Percentiles rank a stretch among this genome's conserved stretches.
Evolutionary conservation across 2,329 filamentous ascomycete genomes (phyloP).

Genomic region (Fusarium proliferatum): DNA sequence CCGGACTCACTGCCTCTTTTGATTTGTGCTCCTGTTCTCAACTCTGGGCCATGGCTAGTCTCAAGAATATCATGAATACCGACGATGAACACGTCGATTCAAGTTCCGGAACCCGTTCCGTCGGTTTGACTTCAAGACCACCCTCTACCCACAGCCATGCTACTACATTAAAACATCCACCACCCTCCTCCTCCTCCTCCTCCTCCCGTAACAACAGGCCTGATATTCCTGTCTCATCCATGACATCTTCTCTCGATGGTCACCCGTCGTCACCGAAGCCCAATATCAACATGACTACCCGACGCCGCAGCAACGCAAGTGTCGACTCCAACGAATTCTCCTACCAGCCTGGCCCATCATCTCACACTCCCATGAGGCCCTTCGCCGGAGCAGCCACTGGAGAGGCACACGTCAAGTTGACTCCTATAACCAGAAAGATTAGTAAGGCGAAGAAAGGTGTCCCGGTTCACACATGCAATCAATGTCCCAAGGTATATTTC

Average conservation of each 20-base stretch:
- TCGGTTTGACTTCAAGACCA: constrained; percentile 52
- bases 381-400: constrained; percentile 49
- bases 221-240: constrained; percentile 48
- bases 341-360: constrained; percentile 45
- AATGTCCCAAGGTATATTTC: constrained; percentile 61
- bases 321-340: constrained; percentile 62
- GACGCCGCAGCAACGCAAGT: constrained; percentile 59
- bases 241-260: constrained; percentile 41
- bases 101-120: constrained; percentile 59
- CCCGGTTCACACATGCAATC: constrained; percentile 66
- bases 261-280: constrained; percentile 41
- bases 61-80: constrained; percentile 68
- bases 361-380: constrained; percentile 53
- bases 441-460: constrained; percentile 70
- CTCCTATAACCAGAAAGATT: constrained; percentile 66
- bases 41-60: constrained; percentile 62
- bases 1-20: constrained; percentile 49
- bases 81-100: constrained; percentile 60
- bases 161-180: constrained; percentile 49
- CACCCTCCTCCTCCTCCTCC: constrained; percentile 35
- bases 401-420: constrained; percentile 61
- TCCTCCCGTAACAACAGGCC: constrained; percentile 51
- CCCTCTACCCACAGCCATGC: constrained; percentile 54
- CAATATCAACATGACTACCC: constrained; percentile 46
- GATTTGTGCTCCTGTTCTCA: constrained; percentile 53